Conservation (phyloP, 164 flowering plant genomes). For the Vitis riparia region DNA sequence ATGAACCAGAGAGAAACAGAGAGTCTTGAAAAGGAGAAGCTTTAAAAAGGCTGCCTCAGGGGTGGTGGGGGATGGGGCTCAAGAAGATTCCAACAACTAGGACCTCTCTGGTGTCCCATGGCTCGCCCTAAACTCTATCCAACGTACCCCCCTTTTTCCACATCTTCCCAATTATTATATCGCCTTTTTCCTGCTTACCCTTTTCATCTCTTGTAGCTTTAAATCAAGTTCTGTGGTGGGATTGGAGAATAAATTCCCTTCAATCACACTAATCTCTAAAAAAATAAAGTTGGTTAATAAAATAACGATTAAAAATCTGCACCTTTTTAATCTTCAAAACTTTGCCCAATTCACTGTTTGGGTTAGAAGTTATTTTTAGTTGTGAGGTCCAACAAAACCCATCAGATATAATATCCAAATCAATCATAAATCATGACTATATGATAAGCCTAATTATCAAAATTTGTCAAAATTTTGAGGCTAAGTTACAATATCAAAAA, state of each 20-base stretch:
- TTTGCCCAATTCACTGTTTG: not conserved
- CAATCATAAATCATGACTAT: too few species aligned
- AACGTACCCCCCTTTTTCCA: not conserved
- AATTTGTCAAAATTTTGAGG: too few species aligned
- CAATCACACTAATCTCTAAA: not conserved
- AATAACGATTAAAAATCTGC: too few species aligned
- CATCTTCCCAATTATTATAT: conserved; percentile 11
- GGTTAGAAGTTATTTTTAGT: too few species aligned
- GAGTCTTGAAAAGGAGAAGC: not conserved
- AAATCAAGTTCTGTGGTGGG: not conserved
- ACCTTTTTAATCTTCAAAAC: not conserved
- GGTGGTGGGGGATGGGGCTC: conserved; percentile 8
- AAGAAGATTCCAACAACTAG: conserved; percentile 8
- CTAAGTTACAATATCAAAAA: too few species aligned
- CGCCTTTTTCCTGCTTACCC: not conserved
- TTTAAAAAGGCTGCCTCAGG: conserved; percentile 7
- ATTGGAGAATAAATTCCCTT: not conserved
- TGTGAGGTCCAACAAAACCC: too few species aligned
- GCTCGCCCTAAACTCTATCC: not conserved
- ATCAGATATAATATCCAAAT: too few species aligned
- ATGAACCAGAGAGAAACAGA: not conserved
- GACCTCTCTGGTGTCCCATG: conserved; percentile 6
- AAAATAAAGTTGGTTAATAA: not conserved
- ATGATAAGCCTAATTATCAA: too few species aligned
- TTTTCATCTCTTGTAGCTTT: conserved; percentile 9